These are phyloP conservation scores for Arthrinium puccinioides DNA, from an alignment of 2,329 filamentous ascomycete genomes.

Conservation along the genomic window DNA sequence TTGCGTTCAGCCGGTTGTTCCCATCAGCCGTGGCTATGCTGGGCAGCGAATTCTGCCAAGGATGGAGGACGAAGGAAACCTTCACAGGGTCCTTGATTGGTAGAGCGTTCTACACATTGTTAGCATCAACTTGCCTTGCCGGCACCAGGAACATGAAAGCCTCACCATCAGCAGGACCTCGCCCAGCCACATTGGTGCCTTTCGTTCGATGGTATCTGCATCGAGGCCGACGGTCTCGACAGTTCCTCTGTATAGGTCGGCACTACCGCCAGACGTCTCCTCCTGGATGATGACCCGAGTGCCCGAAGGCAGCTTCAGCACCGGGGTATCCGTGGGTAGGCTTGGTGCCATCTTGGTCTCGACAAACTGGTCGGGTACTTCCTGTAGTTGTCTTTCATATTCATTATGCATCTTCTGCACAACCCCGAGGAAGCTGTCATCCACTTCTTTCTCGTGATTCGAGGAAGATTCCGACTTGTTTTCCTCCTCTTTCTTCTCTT, in stretches of 20 bases:
- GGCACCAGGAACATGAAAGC: constrained; percentile 8
- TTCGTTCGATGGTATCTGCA: constrained; percentile 76
- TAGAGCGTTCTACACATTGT: constrained; percentile 56
- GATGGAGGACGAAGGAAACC: constrained; percentile 87
- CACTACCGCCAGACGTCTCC: constrained; percentile 60
- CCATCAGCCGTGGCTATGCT: constrained; percentile 68
- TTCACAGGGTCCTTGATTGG: constrained; percentile 90
- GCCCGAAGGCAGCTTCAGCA: constrained; percentile 62
- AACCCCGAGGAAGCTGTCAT: constrained; percentile 67
- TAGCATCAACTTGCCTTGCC: constrained; percentile 7
- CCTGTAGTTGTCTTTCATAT: constrained; percentile 61
- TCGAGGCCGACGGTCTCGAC: constrained; percentile 71
- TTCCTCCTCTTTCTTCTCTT: constrained; percentile 66
- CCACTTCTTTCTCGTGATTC: constrained; percentile 63
- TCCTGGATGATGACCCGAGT: constrained; percentile 65
- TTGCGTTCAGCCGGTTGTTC: constrained; percentile 89
- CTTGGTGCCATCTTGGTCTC: constrained; percentile 63
- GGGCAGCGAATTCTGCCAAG: constrained; percentile 68
- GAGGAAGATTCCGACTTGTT: constrained; percentile 50
- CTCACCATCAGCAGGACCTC: constrained; percentile 70
- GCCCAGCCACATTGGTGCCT: constrained; percentile 85
- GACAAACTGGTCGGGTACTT: constrained; percentile 45
- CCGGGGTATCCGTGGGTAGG: constrained; percentile 65
- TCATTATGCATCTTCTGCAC: constrained; percentile 66
- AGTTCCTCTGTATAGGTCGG: constrained; percentile 86